phyloP scores from a whole-genome alignment of 2,329 filamentous ascomycete species.

The Epichloe sylvatica region DNA sequence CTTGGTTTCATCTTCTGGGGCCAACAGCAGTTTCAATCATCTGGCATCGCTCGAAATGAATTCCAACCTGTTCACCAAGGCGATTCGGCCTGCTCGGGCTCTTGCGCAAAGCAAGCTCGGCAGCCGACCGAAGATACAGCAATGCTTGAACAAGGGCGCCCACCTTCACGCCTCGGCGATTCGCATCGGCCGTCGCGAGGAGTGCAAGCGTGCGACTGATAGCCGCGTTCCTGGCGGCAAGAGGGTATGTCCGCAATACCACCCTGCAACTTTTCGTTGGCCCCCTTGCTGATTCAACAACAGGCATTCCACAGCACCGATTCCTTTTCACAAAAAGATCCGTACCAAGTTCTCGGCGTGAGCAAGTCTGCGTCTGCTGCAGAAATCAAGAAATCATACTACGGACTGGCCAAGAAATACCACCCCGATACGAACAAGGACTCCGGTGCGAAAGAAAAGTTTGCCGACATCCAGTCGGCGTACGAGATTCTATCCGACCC shows the following conservation, averaged over 20 bases:
- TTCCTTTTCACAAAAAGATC: conserved; percentile 50
- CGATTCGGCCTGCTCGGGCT: conserved; percentile 30
- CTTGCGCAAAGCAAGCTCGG: conserved; percentile 30
- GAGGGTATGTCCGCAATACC: conserved; percentile 13
- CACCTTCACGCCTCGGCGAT: conserved; percentile 20
- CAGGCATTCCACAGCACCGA: conserved; percentile 50
- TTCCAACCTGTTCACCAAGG: conserved; percentile 32
- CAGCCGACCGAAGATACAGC: conserved; percentile 24
- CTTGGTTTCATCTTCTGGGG: neutral
- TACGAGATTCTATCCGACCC: conserved; percentile 90
- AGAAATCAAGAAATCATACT: conserved; percentile 98
- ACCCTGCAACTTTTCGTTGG: neutral
- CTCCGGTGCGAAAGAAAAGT: conserved; percentile 80
- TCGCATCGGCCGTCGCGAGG: conserved; percentile 9
- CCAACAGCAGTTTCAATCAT: conserved; percentile 14
- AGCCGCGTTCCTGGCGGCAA: conserved; percentile 11
- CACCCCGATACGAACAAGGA: conserved; percentile 99
- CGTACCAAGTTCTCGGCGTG: conserved; percentile 78
- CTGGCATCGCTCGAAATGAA: conserved; percentile 28
- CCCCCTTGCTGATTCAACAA: neutral
- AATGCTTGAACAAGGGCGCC: conserved; percentile 25
- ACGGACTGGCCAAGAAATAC: conserved; percentile 91
- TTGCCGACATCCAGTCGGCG: conserved; percentile 79
- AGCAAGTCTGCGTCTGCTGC: conserved; percentile 62
- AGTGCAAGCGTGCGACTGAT: conserved; percentile 9